Evolutionary conservation across 345 rosid genomes (phyloP).

Genomic region (sweet orange (Citrus sinensis)): DNA sequence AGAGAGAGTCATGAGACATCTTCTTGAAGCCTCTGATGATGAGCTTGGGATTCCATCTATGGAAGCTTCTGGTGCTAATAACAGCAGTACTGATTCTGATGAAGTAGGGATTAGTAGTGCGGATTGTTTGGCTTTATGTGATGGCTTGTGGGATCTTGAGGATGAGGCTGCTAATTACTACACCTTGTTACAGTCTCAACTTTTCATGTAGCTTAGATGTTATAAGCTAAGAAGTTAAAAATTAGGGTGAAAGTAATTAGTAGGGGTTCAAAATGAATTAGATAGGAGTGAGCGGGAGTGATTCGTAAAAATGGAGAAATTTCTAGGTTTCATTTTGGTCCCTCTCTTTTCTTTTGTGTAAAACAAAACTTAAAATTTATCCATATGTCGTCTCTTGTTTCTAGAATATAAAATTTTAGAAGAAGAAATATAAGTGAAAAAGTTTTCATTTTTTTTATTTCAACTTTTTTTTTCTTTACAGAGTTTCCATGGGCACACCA

Average conservation of each 20-base stretch:
- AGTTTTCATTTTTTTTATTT: too few species aligned
- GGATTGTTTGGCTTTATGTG: slow-evolving; percentile 38
- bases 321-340: slow-evolving; percentile 21
- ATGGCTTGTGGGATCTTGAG: slow-evolving; percentile 76
- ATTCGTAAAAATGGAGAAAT: slow-evolving; percentile 9
- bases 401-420: slow-evolving; percentile 4
- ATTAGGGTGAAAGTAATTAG: not conserved
- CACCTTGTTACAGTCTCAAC: slow-evolving; percentile 57
- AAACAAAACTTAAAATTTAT: not conserved
- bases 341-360: not conserved
- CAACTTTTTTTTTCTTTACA: not conserved
- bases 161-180: slow-evolving; percentile 68
- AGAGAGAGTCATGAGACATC: slow-evolving; percentile 65
- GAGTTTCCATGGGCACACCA: not conserved
- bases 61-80: slow-evolving; percentile 14
- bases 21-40: slow-evolving; percentile 84
- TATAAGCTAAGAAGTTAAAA: not conserved
- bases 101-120: slow-evolving; percentile 24
- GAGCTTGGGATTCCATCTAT: slow-evolving; percentile 80
- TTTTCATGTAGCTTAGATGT: slow-evolving; percentile 40
- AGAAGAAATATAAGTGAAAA: not conserved
- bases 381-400: not conserved
- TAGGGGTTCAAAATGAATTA: slow-evolving; percentile 14
- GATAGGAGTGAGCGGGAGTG: not conserved
- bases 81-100: slow-evolving; percentile 12